Conservation (phyloP, 2,329 filamentous ascomycete genomes). For the Penicillium griseofulvum region DNA sequence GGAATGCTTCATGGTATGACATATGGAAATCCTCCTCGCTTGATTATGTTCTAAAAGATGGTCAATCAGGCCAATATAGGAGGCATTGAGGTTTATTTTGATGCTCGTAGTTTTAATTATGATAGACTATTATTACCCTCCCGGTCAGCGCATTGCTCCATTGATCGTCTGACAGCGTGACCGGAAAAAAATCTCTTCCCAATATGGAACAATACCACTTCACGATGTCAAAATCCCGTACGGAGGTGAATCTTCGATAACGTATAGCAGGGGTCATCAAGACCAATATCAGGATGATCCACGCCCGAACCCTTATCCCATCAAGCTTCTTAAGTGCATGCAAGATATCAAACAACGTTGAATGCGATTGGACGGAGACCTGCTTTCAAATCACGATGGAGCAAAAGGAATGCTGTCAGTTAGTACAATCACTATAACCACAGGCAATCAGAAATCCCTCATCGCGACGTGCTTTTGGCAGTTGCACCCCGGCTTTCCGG, state of each 20-base stretch:
- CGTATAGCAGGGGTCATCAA: neutral
- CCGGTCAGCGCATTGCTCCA: neutral
- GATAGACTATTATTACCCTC: neutral
- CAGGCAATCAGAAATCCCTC: neutral
- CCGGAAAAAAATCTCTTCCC: neutral
- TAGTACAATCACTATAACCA: neutral
- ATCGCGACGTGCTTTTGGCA: neutral
- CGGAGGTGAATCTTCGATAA: neutral
- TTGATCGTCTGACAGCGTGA: conserved; percentile 14
- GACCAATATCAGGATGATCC: neutral
- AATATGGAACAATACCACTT: conserved; percentile 16
- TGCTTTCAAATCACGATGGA: neutral
- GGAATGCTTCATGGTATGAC: neutral
- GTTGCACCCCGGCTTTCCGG: conserved; percentile 6
- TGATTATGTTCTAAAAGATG: neutral
- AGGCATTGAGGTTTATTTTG: neutral
- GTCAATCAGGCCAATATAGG: neutral
- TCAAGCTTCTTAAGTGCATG: conserved; percentile 5
- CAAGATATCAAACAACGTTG: neutral
- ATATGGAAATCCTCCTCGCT: neutral
- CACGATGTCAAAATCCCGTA: neutral
- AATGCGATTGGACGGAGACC: neutral
- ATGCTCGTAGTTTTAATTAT: neutral
- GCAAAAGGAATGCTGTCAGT: neutral
- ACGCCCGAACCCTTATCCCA: conserved; percentile 1